phyloP scores from a whole-genome alignment of 1,284 basidiomycete species.

The Boletus nobilissimus region DNA sequence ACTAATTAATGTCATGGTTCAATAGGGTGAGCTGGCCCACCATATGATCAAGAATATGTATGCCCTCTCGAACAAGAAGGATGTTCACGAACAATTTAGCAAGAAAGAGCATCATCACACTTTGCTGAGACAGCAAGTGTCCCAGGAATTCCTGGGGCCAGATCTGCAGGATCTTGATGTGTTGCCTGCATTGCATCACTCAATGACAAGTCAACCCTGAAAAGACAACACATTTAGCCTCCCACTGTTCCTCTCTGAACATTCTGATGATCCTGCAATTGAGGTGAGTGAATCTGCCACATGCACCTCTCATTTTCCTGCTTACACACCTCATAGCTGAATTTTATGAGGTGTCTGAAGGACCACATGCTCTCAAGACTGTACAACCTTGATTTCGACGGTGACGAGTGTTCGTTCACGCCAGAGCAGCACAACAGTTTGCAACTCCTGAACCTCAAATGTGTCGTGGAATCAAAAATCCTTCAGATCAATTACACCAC shows the following conservation, averaged over 20 bases:
- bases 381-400: not conserved
- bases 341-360: not conserved
- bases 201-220: not conserved
- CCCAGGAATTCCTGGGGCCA: not conserved
- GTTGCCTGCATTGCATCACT: not conserved
- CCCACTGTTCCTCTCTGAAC: not conserved
- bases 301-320: no score
- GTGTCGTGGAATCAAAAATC: not conserved
- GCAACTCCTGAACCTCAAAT: not conserved
- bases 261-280: not conserved
- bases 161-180: not conserved
- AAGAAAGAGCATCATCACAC: not conserved
- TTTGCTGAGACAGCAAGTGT: not conserved
- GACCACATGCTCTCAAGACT: not conserved
- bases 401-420: not conserved
- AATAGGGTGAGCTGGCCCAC: conserved; percentile 3
- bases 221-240: not conserved
- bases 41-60: not conserved
- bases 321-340: not conserved
- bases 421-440: not conserved
- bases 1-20: not conserved
- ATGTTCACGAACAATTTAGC: not conserved
- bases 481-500: not conserved
- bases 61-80: not conserved
- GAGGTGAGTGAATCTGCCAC: not conserved